Conservation (phyloP, 768 basidiomycete genomes). For the Lepiota subincarnata region DNA sequence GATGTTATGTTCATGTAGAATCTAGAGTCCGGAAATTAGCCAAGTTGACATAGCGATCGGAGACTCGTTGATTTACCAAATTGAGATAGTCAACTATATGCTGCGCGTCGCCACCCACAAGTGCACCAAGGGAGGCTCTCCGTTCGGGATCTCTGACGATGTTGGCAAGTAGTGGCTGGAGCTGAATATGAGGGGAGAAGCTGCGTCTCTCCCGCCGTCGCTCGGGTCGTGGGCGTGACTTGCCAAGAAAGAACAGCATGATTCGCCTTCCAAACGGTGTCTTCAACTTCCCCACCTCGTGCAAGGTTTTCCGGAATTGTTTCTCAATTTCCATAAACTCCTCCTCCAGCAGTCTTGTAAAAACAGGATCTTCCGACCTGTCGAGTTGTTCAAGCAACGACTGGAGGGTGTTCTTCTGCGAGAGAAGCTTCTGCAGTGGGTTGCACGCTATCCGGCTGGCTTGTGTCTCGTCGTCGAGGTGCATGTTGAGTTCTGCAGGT, state of each 20-base stretch:
- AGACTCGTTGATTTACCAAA: neutral
- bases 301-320: slow-evolving; percentile 3
- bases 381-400: neutral
- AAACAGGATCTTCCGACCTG: slow-evolving; percentile 3
- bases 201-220: no score
- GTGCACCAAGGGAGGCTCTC: neutral
- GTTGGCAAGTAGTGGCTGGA: no score
- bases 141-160: no score
- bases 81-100: neutral
- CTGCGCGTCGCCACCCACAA: neutral
- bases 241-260: no score
- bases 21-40: neutral
- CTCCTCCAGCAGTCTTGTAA: neutral
- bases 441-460: slow-evolving; percentile 25
- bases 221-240: no score
- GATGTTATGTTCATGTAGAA: neutral
- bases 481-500: slow-evolving; percentile 23
- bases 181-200: no score
- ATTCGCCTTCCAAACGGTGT: neutral
- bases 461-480: slow-evolving; percentile 23
- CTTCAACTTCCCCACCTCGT: slow-evolving; percentile 2
- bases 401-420: slow-evolving; percentile 17
- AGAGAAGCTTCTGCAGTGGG: slow-evolving; percentile 22
- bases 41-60: no score
- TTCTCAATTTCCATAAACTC: neutral